Evolutionary conservation across 257 asterid genomes (phyloP).

Genomic region (Solanum tarijense): DNA sequence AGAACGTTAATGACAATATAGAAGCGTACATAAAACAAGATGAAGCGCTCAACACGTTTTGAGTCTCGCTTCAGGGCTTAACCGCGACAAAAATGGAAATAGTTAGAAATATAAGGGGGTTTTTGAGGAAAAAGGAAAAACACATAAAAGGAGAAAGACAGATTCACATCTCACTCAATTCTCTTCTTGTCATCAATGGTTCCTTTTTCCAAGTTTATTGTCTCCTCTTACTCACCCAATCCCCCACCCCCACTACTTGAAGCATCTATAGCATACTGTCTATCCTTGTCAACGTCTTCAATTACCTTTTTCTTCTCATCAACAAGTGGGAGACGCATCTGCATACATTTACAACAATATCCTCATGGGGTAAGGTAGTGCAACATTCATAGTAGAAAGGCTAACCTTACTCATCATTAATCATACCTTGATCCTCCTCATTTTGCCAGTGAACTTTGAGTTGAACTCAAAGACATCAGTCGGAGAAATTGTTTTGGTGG

Average conservation of each 20-base stretch:
- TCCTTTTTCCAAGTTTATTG: not conserved
- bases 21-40: too few relatives aligned
- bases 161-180: not conserved
- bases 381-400: not conserved
- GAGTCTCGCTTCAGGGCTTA: too few relatives aligned
- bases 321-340: slow-evolving; percentile 94
- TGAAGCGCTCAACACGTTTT: too few relatives aligned
- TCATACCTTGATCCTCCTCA: slow-evolving; percentile 90
- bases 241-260: slow-evolving; percentile 18
- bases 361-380: not conserved
- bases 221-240: not conserved
- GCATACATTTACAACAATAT: slow-evolving; percentile 6
- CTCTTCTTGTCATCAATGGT: not conserved
- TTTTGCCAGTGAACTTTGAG: slow-evolving; percentile 82
- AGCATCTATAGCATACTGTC: slow-evolving; percentile 94
- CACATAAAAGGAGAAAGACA: not conserved
- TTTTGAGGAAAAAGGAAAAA: not conserved
- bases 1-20: too few relatives aligned
- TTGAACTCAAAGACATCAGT: slow-evolving; percentile 83
- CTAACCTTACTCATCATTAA: not conserved
- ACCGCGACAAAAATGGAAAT: not conserved
- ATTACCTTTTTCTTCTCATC: slow-evolving; percentile 95
- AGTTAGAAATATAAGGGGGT: not conserved
- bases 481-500: slow-evolving; percentile 67
- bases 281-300: slow-evolving; percentile 96